Base-by-base conservation (phyloP, 805 yeast species). In the Kregervanrija delftensis region DNA sequence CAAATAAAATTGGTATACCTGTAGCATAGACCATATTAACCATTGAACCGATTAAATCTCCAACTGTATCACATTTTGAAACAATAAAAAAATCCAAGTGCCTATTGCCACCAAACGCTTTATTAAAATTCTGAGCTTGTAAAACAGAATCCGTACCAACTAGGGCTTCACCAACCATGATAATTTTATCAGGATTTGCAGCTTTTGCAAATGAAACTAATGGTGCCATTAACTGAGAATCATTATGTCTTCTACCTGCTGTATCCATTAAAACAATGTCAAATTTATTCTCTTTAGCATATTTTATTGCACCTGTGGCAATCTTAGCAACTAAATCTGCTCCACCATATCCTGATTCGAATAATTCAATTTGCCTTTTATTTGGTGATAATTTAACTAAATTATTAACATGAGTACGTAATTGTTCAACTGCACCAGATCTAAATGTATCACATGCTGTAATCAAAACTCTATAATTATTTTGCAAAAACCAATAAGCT, bases 371-470 rank as follows among this genome's bases (percentile, higher is more conserved):
- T 54, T 67, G 59, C 31, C 60, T 54, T 32, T 48, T 39, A 13
- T 53, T 51, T 39, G 73, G 76, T 31, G 87, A 81, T 36, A 90
- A 69, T 49, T 79, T 79, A 43, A 81, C 77, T 50, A 91, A 69
- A 57, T 93, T 86, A 49, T 82, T 81, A 2, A 91, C 98, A 66
- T 91, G 99, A 2, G 90, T 96, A 53, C 93, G 80, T 49, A 91
- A 71, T 66, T 91, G 99, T 63, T 91, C 98, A n/a, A 91, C 97
- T 1, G 99, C 99, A 42, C 99, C 99, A 1, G 96, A 87, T 65
- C 99, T 76, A 68, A 91, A 91, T 0, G 99, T 93, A 67, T 91
- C 99, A 67, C 98, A 91, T 0, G 99, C 99, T 16, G 96, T 95
- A 55, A 91, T 85, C 42, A 91, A 71, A 1, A 91, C 96, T 52